Conservation (phyloP, 2,329 filamentous ascomycete genomes). For the Sarocladium oryzae region DNA sequence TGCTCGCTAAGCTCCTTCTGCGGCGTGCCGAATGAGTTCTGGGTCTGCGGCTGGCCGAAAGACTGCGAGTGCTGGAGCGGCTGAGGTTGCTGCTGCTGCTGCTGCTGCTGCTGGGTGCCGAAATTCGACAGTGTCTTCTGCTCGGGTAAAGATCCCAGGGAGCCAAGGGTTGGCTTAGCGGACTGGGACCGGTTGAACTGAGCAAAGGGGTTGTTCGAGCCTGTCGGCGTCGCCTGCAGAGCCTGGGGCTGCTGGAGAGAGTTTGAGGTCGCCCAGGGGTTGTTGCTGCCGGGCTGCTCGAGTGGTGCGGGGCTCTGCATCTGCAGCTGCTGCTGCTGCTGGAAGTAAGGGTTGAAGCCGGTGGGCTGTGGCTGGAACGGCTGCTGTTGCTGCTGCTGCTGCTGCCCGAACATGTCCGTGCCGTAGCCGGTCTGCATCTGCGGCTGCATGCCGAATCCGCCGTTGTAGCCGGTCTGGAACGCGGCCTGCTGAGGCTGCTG, state of each 20-base stretch:
- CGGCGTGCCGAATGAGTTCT: slow-evolving; percentile 20
- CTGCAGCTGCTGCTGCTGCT: slow-evolving; percentile 27
- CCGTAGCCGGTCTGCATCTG: slow-evolving; percentile 54
- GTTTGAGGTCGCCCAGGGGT: slow-evolving; percentile 71
- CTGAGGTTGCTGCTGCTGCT: slow-evolving; percentile 36
- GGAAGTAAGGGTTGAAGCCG: slow-evolving; percentile 48
- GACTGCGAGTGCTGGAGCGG: slow-evolving; percentile 33
- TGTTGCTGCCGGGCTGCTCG: slow-evolving; percentile 78
- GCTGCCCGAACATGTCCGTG: slow-evolving; percentile 62
- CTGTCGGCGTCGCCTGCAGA: slow-evolving; percentile 77
- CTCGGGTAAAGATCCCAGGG: slow-evolving; percentile 71
- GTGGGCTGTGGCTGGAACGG: slow-evolving; percentile 45
- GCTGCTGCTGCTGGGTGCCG: slow-evolving; percentile 45
- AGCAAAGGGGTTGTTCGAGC: slow-evolving; percentile 97
- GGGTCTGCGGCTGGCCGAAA: slow-evolving; percentile 33
- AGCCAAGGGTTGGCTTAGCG: slow-evolving; percentile 53
- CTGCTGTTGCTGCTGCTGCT: slow-evolving; percentile 40
- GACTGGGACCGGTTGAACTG: slow-evolving; percentile 58
- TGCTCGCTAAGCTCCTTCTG: slow-evolving; percentile 55
- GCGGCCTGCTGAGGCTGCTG: slow-evolving; percentile 42
- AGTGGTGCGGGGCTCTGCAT: slow-evolving; percentile 30
- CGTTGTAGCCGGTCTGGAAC: slow-evolving; percentile 53
- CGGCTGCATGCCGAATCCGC: slow-evolving; percentile 55
- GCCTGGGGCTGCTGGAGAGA: slow-evolving; percentile 49
- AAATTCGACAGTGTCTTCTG: slow-evolving; percentile 66